Evolutionary conservation across 345 rosid species (phyloP).

Genomic region (Eucalyptus tenuipes): DNA sequence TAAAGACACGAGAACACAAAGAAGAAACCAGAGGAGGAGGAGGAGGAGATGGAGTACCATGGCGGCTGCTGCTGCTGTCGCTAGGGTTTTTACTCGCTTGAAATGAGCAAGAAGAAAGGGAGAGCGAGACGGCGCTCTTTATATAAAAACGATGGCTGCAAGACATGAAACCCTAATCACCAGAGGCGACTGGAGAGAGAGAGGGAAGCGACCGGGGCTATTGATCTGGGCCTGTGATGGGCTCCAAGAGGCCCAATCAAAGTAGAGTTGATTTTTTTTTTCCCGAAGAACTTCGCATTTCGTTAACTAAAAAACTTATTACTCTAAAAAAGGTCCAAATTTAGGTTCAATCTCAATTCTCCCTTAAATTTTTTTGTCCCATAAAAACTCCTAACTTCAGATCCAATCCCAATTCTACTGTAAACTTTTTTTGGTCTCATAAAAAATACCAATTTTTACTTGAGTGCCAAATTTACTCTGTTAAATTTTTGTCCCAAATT

Average conservation of each 20-base stretch:
- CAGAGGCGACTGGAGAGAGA: background rate
- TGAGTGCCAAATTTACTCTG: too few relatives aligned
- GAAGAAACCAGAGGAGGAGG: background rate
- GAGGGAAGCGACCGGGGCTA: background rate
- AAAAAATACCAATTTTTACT: too few relatives aligned
- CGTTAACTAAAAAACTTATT: background rate
- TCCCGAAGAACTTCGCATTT: background rate
- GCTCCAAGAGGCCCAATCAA: background rate
- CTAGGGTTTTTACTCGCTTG: background rate
- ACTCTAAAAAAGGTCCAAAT: too few relatives aligned
- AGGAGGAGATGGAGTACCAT: constrained; percentile 12
- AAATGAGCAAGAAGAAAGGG: background rate
- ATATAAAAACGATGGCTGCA: background rate
- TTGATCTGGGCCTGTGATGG: background rate
- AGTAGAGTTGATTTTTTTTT: background rate
- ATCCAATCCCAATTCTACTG: too few relatives aligned
- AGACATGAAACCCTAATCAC: background rate
- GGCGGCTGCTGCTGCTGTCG: background rate
- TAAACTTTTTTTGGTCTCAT: too few relatives aligned
- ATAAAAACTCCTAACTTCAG: too few relatives aligned
- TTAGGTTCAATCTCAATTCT: too few relatives aligned
- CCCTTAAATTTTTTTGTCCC: too few relatives aligned
- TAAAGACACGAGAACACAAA: background rate
- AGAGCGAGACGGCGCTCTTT: background rate
- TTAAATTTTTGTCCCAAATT: too few relatives aligned